These are phyloP conservation scores for Vachellia collinsii DNA, from an alignment of 306 rosid genomes.

Conservation along the genomic window DNA sequence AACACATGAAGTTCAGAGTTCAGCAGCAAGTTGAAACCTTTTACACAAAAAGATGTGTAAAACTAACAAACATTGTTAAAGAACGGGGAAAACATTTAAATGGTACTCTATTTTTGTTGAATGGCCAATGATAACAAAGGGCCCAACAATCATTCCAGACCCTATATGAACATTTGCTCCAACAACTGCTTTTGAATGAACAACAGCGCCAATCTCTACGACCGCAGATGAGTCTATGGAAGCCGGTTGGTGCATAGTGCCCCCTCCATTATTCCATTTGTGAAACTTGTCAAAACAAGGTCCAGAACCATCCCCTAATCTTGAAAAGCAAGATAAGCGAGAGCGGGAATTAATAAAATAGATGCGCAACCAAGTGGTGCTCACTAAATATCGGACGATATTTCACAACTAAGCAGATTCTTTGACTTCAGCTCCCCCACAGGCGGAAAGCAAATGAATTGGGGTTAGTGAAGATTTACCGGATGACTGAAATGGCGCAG, in stretches of 20 bases:
- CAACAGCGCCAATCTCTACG: conserved; percentile 74
- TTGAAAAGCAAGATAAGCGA: conserved; percentile 46
- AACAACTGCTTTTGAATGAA: conserved; percentile 68
- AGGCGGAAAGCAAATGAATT: not conserved
- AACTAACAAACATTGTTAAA: not conserved
- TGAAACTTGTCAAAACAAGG: conserved; percentile 43
- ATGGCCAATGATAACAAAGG: conserved; percentile 66
- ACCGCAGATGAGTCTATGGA: conserved; percentile 65
- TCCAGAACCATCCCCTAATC: conserved; percentile 50
- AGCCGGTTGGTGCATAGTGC: conserved; percentile 69
- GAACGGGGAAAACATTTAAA: not conserved
- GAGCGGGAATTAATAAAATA: conserved; percentile 21
- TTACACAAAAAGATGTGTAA: not conserved
- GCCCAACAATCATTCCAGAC: conserved; percentile 84
- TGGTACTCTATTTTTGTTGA: conserved; percentile 71
- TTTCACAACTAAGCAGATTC: not conserved
- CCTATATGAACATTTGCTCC: conserved; percentile 64
- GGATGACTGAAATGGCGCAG: conserved; percentile 14
- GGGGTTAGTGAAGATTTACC: conserved; percentile 19
- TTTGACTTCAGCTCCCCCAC: not conserved
- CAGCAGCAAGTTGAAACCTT: not conserved
- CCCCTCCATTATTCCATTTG: conserved; percentile 87
- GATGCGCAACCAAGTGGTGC: not conserved
- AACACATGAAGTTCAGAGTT: not conserved
- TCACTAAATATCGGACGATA: not conserved